Conservation (phyloP, 2,329 filamentous ascomycete genomes). For the Fusarium succisae region DNA sequence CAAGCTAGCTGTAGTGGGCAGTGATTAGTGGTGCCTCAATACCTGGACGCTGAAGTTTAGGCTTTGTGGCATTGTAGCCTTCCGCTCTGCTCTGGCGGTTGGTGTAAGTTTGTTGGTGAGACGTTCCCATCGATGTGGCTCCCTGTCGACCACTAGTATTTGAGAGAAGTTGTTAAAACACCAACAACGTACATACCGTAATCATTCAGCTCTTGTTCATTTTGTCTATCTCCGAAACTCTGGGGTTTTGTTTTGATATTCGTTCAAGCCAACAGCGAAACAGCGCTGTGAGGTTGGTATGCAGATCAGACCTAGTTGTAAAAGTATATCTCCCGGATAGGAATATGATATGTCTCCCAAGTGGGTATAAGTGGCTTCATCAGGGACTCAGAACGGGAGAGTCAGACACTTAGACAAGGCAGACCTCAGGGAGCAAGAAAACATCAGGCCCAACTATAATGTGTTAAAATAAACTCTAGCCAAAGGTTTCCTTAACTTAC, state of each 20-base stretch:
- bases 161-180: background rate
- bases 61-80: slow-evolving; percentile 11
- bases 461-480: background rate
- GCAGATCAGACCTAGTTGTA: slow-evolving; percentile 21
- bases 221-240: slow-evolving; percentile 4
- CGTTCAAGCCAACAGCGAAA: background rate
- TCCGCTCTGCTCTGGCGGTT: background rate
- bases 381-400: background rate
- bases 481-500: background rate
- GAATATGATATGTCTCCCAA: slow-evolving; percentile 5
- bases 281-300: slow-evolving; percentile 19
- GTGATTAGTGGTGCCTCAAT: background rate
- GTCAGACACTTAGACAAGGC: background rate
- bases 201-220: background rate
- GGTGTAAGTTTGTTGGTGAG: slow-evolving; percentile 20
- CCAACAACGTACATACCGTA: background rate
- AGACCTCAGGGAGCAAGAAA: background rate
- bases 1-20: background rate
- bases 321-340: background rate
- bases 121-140: slow-evolving; percentile 17
- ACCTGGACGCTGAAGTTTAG: background rate
- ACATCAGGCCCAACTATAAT: background rate
- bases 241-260: background rate
- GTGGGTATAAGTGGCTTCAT: background rate
- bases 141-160: background rate